phyloP scores from a whole-genome alignment of 192 early-diverging fungal species.

The Coemansia interrupta region DNA sequence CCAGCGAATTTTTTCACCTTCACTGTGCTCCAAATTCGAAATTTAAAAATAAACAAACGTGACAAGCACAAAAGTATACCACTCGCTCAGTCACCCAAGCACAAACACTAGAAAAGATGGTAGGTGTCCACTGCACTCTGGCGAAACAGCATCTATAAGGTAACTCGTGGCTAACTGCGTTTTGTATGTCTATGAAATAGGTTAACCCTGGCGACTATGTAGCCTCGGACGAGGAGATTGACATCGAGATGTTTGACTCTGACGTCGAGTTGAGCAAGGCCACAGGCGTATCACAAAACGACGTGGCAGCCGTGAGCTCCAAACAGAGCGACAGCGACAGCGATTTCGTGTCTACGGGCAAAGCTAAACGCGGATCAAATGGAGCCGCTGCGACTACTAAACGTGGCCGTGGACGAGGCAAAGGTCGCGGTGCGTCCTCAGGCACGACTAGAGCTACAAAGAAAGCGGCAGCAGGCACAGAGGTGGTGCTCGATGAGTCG shows the following conservation, averaged over 20 bases:
- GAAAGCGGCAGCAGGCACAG: conserved; percentile 7
- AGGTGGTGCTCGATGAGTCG: conserved; percentile 14
- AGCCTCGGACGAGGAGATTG: conserved; percentile 51
- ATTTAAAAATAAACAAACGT: no score
- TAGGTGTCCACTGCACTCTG: no score
- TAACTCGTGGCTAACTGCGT: background rate
- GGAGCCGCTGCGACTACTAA: conserved; percentile 4
- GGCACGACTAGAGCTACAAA: conserved; percentile 7
- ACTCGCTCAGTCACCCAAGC: no score
- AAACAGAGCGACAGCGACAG: conserved; percentile 30
- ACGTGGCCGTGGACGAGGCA: conserved; percentile 35
- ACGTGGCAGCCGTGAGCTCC: conserved; percentile 4
- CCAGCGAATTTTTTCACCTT: no score
- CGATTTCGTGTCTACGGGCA: conserved; percentile 32
- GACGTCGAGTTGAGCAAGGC: conserved; percentile 47
- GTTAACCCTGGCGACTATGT: conserved; percentile 42
- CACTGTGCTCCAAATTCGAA: no score
- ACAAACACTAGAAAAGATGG: no score
- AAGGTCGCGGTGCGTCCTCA: conserved; percentile 23
- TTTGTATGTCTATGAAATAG: background rate
- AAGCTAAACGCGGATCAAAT: conserved; percentile 27
- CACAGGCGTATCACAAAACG: conserved; percentile 4
- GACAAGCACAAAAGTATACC: no score
- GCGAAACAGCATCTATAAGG: background rate
- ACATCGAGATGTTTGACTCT: conserved; percentile 54